A percentile compares a stretch with the other conserved stretches of the same genome.
Conservation (phyloP, 2,329 filamentous ascomycete species). For the Neonectria ditissima region DNA sequence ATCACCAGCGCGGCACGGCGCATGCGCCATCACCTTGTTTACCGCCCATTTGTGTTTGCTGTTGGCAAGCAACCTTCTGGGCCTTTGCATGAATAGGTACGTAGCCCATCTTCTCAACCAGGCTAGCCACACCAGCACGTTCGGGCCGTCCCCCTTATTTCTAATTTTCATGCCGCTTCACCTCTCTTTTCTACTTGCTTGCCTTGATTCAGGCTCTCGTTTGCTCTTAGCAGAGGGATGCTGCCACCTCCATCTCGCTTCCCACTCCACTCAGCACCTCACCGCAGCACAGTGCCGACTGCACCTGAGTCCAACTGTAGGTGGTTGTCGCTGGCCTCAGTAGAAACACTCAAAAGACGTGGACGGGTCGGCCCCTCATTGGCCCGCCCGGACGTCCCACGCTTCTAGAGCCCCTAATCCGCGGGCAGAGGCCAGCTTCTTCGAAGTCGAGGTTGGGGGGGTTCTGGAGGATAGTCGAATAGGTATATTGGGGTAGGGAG, state of each 20-base stretch:
- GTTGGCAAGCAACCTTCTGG: not conserved
- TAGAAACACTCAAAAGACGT: constrained; percentile 35
- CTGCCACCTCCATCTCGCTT: constrained; percentile 20
- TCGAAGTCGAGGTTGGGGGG: constrained; percentile 14
- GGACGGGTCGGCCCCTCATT: constrained; percentile 47
- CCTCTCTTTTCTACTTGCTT: constrained; percentile 1
- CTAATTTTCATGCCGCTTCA: constrained; percentile 12
- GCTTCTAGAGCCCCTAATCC: constrained; percentile 43
- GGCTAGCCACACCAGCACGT: constrained; percentile 21
- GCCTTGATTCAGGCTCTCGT: not conserved
- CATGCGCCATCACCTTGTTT: constrained; percentile 12
- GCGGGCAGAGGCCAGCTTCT: constrained; percentile 35
- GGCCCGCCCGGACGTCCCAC: constrained; percentile 34
- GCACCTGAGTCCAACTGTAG: constrained; percentile 24
- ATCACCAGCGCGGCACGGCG: constrained; percentile 9
- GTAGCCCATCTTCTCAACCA: constrained; percentile 11
- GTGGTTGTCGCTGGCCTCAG: constrained; percentile 31
- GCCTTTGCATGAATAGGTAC: constrained; percentile 10
- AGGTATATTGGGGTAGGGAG: constrained; percentile 25
- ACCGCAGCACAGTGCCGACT: constrained; percentile 36
- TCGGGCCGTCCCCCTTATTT: constrained; percentile 23
- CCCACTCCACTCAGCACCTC: constrained; percentile 12
- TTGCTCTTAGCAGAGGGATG: not conserved
- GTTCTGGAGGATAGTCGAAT: constrained; percentile 19
- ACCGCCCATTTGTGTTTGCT: constrained; percentile 20